Percentiles rank a stretch among this genome's conserved stretches.
Conservation (phyloP, 1,139 yeast genomes). For the Pichia sp. region DNA sequence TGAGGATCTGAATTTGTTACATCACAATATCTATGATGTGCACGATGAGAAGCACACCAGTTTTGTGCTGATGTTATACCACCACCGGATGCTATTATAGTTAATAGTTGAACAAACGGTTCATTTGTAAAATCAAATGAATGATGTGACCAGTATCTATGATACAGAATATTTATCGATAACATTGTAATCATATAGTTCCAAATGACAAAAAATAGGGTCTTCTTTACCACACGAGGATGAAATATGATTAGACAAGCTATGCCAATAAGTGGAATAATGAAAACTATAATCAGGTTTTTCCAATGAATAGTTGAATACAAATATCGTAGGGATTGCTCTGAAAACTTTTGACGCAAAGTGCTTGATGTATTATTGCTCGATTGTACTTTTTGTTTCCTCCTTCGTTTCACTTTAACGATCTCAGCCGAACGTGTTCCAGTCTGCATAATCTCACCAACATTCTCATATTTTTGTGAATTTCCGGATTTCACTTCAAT, state of each 20-base stretch:
- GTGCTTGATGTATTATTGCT: constrained; percentile 14
- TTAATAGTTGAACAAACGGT: constrained; percentile 37
- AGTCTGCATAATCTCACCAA: too few species aligned
- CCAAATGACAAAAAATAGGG: constrained; percentile 29
- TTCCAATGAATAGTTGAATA: constrained; percentile 32
- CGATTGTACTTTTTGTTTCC: constrained; percentile 19
- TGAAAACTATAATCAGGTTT: constrained; percentile 23
- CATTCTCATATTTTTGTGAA: background rate
- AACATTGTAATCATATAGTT: constrained; percentile 38
- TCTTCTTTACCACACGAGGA: constrained; percentile 22
- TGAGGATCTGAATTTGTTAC: constrained; percentile 60
- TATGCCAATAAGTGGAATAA: constrained; percentile 28
- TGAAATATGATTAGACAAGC: constrained; percentile 15
- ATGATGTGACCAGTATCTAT: constrained; percentile 58
- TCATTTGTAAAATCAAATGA: constrained; percentile 36
- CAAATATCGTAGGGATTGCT: constrained; percentile 31
- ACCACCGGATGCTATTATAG: constrained; percentile 49
- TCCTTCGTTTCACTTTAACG: constrained; percentile 14
- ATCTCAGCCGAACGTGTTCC: background rate
- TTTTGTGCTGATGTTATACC: constrained; percentile 57
- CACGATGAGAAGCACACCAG: constrained; percentile 63
- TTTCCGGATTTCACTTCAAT: background rate
- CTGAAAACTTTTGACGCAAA: constrained; percentile 27
- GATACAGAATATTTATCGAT: constrained; percentile 51
- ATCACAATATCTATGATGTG: constrained; percentile 64